Conservation (phyloP, 2,329 filamentous ascomycete species). For the Fusarium liriodendri region DNA sequence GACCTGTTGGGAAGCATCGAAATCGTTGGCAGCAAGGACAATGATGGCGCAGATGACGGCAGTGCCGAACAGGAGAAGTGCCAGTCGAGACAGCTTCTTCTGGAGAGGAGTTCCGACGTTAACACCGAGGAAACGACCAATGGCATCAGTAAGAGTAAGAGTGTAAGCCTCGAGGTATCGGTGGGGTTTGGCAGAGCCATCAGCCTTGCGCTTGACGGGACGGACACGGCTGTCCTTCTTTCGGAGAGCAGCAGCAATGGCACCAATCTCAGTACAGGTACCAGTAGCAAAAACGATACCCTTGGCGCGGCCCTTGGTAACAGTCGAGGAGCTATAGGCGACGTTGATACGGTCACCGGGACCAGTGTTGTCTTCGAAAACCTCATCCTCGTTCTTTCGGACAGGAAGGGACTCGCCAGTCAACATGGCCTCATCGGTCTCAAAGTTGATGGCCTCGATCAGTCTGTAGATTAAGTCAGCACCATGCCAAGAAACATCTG, state of each 20-base stretch:
- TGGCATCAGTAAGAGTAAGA: conserved; percentile 65
- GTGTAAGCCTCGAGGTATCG: conserved; percentile 61
- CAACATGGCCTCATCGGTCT: conserved; percentile 73
- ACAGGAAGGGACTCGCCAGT: conserved; percentile 73
- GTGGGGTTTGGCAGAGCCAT: conserved; percentile 64
- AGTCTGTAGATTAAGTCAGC: conserved; percentile 63
- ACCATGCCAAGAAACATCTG: conserved; percentile 41
- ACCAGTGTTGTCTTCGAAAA: conserved; percentile 54
- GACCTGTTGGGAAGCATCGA: conserved; percentile 65
- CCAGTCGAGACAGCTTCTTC: conserved; percentile 74
- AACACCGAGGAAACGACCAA: conserved; percentile 74
- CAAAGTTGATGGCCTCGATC: conserved; percentile 71
- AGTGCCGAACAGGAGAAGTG: conserved; percentile 73
- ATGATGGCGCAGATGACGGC: conserved; percentile 77
- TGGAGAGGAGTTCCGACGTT: conserved; percentile 77
- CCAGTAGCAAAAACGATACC: conserved; percentile 73
- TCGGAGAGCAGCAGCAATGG: conserved; percentile 64
- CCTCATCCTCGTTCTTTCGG: conserved; percentile 61
- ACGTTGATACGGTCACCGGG: conserved; percentile 71
- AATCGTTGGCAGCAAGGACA: conserved; percentile 73
- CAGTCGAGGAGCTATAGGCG: conserved; percentile 71
- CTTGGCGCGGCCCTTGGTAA: conserved; percentile 70
- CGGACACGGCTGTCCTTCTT: conserved; percentile 62
- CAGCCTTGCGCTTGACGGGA: conserved; percentile 62
- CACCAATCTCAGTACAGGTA: conserved; percentile 71